Conservation (phyloP, 169 alveolate genomes). For the Plasmodium relictum region DNA sequence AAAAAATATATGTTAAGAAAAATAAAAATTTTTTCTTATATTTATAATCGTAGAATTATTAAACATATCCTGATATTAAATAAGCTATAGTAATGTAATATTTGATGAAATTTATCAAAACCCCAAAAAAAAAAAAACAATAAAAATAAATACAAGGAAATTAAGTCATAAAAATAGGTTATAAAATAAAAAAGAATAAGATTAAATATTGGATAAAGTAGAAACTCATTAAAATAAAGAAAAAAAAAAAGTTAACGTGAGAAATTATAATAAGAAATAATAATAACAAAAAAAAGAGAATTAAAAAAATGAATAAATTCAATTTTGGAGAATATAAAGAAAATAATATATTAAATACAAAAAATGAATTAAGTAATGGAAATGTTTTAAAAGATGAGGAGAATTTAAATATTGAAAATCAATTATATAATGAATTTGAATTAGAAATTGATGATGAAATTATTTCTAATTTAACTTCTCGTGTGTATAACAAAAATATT, state of each 20-base stretch:
- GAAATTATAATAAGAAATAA: too few species aligned
- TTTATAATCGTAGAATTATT: too few species aligned
- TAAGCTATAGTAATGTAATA: too few species aligned
- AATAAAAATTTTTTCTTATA: too few species aligned
- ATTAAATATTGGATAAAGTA: not conserved
- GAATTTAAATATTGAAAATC: not conserved
- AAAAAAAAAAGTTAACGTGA: too few species aligned
- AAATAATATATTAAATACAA: not conserved
- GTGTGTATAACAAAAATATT: constrained; percentile 42
- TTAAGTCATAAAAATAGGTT: too few species aligned
- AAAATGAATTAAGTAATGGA: constrained; percentile 2
- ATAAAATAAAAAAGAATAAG: not conserved
- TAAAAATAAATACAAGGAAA: too few species aligned
- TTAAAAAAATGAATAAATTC: constrained; percentile 15
- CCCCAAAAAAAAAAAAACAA: too few species aligned
- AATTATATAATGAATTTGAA: constrained; percentile 28
- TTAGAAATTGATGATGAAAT: constrained; percentile 54
- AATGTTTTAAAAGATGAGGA: not conserved
- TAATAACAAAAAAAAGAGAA: not conserved
- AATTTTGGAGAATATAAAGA: constrained; percentile 1
- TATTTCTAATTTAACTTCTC: constrained; percentile 13
- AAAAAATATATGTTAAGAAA: too few species aligned
- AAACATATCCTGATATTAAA: too few species aligned
- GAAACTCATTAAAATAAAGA: too few species aligned
- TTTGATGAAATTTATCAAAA: too few species aligned